phyloP scores from a whole-genome alignment of 345 rosid genomes.

The Cardamine resedifolia region DNA sequence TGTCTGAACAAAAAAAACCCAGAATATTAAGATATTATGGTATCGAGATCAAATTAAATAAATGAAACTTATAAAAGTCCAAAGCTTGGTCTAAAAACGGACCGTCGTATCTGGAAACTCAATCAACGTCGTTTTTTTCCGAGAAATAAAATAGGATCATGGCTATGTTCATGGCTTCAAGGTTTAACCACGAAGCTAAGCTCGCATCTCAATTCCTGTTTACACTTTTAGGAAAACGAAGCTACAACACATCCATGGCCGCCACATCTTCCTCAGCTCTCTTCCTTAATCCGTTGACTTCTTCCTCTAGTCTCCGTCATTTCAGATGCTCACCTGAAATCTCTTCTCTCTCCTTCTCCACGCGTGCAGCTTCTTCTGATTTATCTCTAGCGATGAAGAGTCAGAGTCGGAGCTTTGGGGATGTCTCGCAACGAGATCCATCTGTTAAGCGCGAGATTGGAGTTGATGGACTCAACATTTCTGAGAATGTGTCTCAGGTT shows the following conservation, averaged over 20 bases:
- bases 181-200: constrained; percentile 17
- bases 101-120: constrained; percentile 19
- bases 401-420: constrained; percentile 26
- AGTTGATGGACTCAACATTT: constrained; percentile 77
- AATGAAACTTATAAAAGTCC: not conserved
- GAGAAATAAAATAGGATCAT: constrained; percentile 7
- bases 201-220: constrained; percentile 24
- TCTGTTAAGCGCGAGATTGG: constrained; percentile 55
- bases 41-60: constrained; percentile 1
- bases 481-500: constrained; percentile 83
- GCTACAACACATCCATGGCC: constrained; percentile 18
- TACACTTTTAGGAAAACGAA: constrained; percentile 19
- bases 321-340: constrained; percentile 30
- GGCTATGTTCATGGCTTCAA: constrained; percentile 38
- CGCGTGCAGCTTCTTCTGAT: constrained; percentile 9
- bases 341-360: constrained; percentile 31
- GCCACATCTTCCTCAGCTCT: constrained; percentile 44
- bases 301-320: constrained; percentile 41
- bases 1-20: not conserved
- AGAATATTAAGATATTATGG: not conserved
- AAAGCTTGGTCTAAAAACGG: constrained; percentile 26
- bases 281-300: constrained; percentile 44
- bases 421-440: constrained; percentile 31
- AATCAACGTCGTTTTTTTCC: constrained; percentile 23
- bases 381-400: constrained; percentile 30